These are phyloP conservation scores for Odonthalia washingtoniensis DNA, from an alignment of 31 red algal species.

Conservation along the genomic window DNA sequence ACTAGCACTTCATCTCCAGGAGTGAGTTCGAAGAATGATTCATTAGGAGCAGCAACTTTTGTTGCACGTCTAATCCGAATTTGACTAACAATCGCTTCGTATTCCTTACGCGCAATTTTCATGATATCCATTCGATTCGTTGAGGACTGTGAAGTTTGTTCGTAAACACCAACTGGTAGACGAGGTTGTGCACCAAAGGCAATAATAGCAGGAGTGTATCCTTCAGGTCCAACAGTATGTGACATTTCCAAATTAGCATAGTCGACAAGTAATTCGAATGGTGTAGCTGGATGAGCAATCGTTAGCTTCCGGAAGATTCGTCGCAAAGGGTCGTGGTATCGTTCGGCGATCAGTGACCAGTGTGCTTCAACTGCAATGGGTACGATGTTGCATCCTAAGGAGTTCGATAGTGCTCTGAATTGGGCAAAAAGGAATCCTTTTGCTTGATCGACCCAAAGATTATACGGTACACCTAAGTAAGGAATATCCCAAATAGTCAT, in stretches of 20 bases:
- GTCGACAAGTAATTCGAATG: not conserved
- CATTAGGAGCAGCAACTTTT: not conserved
- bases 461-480: not conserved
- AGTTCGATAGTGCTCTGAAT: not conserved
- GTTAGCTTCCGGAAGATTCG: constrained; percentile 7
- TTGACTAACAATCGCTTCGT: not conserved
- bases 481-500: not conserved
- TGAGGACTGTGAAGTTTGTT: not conserved
- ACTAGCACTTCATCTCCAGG: not conserved
- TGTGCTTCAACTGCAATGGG: constrained; percentile 22
- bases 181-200: constrained; percentile 18
- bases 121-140: not conserved
- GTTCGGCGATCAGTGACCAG: constrained; percentile 40
- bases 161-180: not conserved
- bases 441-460: not conserved
- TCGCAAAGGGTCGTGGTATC: constrained; percentile 37
- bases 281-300: not conserved
- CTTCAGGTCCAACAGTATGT: constrained; percentile 16
- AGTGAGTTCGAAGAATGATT: not conserved
- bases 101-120: not conserved
- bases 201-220: constrained; percentile 2
- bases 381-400: not conserved
- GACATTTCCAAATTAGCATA: constrained; percentile 27
- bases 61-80: not conserved
- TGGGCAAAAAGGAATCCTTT: not conserved